A percentile compares a stretch with the other conserved stretches of the same genome.
Evolutionary conservation across 352 stramenopile genomes (phyloP).

Genomic region (Phytophthora citricola): DNA sequence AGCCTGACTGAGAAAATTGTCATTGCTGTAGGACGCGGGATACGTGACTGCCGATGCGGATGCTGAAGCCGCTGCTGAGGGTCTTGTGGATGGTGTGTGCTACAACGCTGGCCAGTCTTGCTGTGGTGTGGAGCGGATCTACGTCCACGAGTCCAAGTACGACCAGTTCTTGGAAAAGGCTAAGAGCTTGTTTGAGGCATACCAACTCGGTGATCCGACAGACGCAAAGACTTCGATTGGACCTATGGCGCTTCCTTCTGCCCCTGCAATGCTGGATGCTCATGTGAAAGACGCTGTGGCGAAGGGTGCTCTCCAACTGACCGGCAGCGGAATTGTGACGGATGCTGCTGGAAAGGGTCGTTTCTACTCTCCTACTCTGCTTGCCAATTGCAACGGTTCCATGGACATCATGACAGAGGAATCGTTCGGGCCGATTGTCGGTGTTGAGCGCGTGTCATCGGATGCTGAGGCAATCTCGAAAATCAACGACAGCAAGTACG

Average conservation of each 20-base stretch:
- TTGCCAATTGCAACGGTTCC: conserved; percentile 66
- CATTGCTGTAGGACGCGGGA: conserved; percentile 57
- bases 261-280: conserved; percentile 53
- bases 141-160: conserved; percentile 85
- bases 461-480: conserved; percentile 76
- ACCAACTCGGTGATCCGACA: conserved; percentile 70
- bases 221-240: conserved; percentile 69
- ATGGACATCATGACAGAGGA: conserved; percentile 88
- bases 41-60: conserved; percentile 82
- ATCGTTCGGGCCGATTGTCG: conserved; percentile 86
- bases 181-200: conserved; percentile 68
- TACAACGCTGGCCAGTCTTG: conserved; percentile 90
- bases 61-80: conserved; percentile 63
- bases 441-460: conserved; percentile 72
- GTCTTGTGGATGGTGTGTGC: conserved; percentile 80
- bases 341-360: conserved; percentile 64
- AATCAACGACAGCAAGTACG: conserved; percentile 86
- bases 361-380: conserved; percentile 82
- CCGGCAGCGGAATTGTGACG: conserved; percentile 46
- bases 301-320: conserved; percentile 72
- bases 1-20: conserved; percentile 7
- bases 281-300: conserved; percentile 76
- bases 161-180: conserved; percentile 79
- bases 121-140: conserved; percentile 85
- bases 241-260: conserved; percentile 69